phyloP scores from a whole-genome alignment of 345 rosid species.

The Bretschneidera sinensis region DNA sequence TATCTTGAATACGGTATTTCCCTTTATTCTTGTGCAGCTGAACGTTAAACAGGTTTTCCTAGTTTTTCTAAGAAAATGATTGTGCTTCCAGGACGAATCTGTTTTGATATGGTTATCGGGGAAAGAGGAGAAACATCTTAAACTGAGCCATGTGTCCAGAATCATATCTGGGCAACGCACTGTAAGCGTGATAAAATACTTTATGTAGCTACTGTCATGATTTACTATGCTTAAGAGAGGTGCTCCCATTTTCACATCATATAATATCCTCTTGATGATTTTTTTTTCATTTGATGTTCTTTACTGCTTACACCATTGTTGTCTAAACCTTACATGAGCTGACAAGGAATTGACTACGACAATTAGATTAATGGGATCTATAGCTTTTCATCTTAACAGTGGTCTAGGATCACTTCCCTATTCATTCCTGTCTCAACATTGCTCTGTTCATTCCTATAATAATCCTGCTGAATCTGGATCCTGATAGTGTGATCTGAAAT shows the following conservation, averaged over 20 bases:
- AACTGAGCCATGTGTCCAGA: conserved; percentile 80
- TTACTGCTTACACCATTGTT: too few relatives aligned
- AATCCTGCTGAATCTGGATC: neutral
- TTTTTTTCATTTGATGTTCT: too few relatives aligned
- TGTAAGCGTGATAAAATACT: conserved; percentile 43
- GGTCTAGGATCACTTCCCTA: too few relatives aligned
- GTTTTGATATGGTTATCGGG: conserved; percentile 97
- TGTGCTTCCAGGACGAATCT: conserved; percentile 79
- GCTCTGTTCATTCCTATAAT: too few relatives aligned
- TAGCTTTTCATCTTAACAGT: neutral
- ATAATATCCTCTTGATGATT: neutral
- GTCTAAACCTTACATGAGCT: too few relatives aligned
- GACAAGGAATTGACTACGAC: neutral
- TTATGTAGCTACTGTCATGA: neutral
- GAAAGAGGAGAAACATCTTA: conserved; percentile 87
- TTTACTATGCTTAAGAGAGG: neutral
- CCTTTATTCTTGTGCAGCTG: neutral
- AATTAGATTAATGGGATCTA: neutral
- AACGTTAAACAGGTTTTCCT: neutral
- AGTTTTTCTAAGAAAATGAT: conserved; percentile 2
- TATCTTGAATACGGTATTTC: neutral
- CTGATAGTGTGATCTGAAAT: conserved; percentile 9
- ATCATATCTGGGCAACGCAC: conserved; percentile 97
- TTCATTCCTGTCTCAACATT: neutral
- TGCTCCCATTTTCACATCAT: neutral